Evolutionary conservation across 2,329 filamentous ascomycete species (phyloP).

Genomic region (Amauroascus verrucosus): DNA sequence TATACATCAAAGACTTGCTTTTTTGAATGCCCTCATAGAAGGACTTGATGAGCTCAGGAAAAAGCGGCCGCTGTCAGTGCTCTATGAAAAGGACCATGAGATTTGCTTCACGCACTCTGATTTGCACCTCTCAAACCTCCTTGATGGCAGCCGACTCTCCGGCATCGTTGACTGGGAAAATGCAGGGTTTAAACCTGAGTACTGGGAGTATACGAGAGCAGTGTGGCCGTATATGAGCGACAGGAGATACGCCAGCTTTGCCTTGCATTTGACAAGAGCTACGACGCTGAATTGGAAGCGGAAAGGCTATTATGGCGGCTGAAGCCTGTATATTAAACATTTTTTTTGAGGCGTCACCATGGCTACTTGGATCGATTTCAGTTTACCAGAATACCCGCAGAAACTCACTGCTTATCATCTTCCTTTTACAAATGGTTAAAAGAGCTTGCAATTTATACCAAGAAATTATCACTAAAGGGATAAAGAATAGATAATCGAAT

Average conservation of each 20-base stretch:
- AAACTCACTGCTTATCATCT: no score
- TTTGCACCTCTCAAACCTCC: conserved; percentile 13
- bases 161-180: conserved; percentile 16
- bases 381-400: no score
- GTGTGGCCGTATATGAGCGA: conserved; percentile 8
- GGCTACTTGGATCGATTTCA: no score
- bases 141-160: conserved; percentile 10
- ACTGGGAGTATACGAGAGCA: conserved; percentile 15
- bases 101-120: conserved; percentile 16
- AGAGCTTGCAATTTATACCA: no score
- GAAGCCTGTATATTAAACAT: background rate
- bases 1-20: conserved; percentile 11
- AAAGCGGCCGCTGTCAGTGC: background rate
- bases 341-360: no score
- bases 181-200: conserved; percentile 15
- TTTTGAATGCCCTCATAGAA: conserved; percentile 9
- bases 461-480: no score
- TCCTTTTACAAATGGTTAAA: no score
- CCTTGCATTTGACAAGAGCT: conserved; percentile 12
- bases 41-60: background rate
- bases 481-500: no score
- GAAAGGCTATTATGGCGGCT: conserved; percentile 2
- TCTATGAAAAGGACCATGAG: conserved; percentile 12
- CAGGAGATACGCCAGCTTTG: background rate
- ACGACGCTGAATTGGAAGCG: conserved; percentile 10